phyloP scores from a whole-genome alignment of 2,329 filamentous ascomycete genomes.

The Paecilomyces formosus region DNA sequence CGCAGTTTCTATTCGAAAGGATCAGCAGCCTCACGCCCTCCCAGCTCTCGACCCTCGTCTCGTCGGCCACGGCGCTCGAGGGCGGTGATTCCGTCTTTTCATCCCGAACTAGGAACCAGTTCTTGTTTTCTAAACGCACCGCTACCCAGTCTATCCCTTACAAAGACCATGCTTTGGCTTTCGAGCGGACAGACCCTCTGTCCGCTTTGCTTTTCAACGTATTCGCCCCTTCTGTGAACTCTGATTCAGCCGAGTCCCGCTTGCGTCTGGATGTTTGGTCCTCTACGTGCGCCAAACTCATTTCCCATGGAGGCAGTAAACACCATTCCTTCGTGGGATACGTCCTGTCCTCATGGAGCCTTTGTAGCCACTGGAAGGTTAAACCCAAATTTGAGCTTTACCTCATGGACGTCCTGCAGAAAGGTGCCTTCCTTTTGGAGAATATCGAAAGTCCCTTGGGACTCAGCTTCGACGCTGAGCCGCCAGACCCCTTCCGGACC shows the following conservation, averaged over 20 bases:
- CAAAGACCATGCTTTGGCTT: conserved; percentile 77
- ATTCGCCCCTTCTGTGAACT: conserved; percentile 78
- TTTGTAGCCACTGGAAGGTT: conserved; percentile 82
- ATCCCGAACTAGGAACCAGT: conserved; percentile 41
- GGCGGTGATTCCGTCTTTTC: conserved; percentile 76
- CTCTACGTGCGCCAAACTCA: conserved; percentile 73
- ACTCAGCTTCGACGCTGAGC: conserved; percentile 64
- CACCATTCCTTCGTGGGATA: conserved; percentile 75
- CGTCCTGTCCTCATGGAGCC: conserved; percentile 79
- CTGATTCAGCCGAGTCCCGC: conserved; percentile 72
- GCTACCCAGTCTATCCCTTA: conserved; percentile 49
- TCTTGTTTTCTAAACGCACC: conserved; percentile 42
- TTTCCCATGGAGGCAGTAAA: conserved; percentile 67
- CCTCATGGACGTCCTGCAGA: conserved; percentile 87
- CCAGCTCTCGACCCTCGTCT: conserved; percentile 71
- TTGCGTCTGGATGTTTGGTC: conserved; percentile 82
- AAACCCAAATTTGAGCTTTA: conserved; percentile 87
- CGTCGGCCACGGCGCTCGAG: conserved; percentile 71
- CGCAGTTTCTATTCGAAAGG: conserved; percentile 77
- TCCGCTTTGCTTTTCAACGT: conserved; percentile 80
- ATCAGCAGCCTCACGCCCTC: conserved; percentile 66
- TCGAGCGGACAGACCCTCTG: conserved; percentile 80
- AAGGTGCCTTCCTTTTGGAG: conserved; percentile 84
- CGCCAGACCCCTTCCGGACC: conserved; percentile 62
- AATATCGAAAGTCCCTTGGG: conserved; percentile 70